Conservation (phyloP, 129 eudicot genomes). For the Heracleum sosnowskyi region DNA sequence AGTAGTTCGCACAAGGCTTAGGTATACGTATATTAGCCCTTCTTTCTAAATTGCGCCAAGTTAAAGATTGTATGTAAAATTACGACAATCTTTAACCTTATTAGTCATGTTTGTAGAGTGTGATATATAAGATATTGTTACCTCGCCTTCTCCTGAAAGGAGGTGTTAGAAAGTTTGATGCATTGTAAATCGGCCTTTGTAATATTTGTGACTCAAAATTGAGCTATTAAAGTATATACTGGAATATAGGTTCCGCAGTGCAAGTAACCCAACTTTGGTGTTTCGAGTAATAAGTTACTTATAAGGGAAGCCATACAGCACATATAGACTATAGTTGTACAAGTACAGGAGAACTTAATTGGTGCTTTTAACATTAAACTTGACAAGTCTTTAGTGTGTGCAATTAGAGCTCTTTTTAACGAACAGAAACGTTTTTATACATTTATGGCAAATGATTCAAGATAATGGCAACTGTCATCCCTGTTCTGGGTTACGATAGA, state of each 20-base stretch:
- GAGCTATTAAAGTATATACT: not conserved
- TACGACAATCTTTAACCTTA: not conserved
- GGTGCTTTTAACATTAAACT: not conserved
- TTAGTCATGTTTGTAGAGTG: not conserved
- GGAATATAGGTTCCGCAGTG: not conserved
- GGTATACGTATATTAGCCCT: not conserved
- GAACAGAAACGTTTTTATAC: no score
- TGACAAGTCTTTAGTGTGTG: not conserved
- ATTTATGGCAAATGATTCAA: not conserved
- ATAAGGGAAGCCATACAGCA: no score
- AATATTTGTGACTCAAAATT: not conserved
- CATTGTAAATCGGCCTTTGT: not conserved
- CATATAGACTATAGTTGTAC: no score
- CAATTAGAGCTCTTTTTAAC: not conserved
- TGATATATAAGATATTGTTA: not conserved
- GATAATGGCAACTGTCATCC: no score
- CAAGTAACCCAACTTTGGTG: not conserved
- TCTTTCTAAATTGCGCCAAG: not conserved
- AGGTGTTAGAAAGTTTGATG: not conserved
- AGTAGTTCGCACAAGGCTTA: not conserved
- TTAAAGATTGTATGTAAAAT: not conserved
- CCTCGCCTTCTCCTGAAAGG: not conserved
- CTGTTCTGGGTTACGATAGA: no score
- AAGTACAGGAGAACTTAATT: no score
- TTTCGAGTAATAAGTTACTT: no score